A percentile compares a stretch with the other conserved stretches of the same genome.
These are phyloP conservation scores for Eutrema japonicum DNA, from an alignment of 345 rosid species.

Conservation along the genomic window DNA sequence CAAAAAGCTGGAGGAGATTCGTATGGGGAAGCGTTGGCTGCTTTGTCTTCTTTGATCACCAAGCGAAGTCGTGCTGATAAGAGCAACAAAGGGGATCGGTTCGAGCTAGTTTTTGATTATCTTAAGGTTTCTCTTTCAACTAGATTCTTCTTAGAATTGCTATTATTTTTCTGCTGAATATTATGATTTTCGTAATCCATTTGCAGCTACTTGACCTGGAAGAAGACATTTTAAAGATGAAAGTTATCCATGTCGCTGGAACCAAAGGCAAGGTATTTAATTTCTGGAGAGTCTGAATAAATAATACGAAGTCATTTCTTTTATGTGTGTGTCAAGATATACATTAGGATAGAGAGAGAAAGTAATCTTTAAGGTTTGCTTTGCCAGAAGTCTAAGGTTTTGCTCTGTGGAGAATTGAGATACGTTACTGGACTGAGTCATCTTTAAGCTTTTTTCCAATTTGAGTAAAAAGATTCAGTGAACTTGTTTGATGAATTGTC, in stretches of 20 bases:
- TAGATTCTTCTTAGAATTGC: neutral
- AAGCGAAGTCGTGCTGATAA: constrained; percentile 90
- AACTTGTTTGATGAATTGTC: constrained; percentile 8
- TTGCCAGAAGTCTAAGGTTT: constrained; percentile 31
- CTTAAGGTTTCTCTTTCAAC: constrained; percentile 55
- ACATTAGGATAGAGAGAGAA: neutral
- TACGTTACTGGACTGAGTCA: constrained; percentile 32
- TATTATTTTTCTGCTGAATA: neutral
- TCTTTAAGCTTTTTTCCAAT: constrained; percentile 21
- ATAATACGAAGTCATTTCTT: neutral
- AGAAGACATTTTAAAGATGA: constrained; percentile 73
- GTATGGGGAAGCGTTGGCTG: constrained; percentile 82
- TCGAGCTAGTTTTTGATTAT: constrained; percentile 84
- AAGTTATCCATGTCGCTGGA: constrained; percentile 95
- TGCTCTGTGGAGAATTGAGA: constrained; percentile 24
- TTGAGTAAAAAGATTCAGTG: constrained; percentile 9
- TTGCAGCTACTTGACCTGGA: constrained; percentile 79
- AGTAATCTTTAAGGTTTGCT: neutral
- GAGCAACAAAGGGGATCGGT: constrained; percentile 81
- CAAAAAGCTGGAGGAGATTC: constrained; percentile 32
- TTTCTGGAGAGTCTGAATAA: neutral
- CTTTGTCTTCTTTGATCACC: constrained; percentile 81
- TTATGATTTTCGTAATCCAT: neutral
- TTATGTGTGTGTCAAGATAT: neutral
- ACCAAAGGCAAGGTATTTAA: constrained; percentile 93